phyloP scores from a whole-genome alignment of 306 rosid species.

The Casuarina cunninghamiana region DNA sequence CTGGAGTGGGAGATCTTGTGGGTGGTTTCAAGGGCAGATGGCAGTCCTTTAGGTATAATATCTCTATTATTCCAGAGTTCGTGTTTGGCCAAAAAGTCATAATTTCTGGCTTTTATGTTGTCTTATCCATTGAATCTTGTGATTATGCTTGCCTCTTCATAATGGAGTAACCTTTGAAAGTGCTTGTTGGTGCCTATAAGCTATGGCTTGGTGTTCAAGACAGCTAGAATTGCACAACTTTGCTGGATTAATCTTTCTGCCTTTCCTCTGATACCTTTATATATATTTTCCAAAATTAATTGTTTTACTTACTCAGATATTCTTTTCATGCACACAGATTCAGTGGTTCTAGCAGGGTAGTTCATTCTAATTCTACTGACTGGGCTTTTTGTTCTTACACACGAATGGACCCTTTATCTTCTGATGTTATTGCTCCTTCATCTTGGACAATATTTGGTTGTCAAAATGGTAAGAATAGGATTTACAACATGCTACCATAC shows the following conservation, averaged over 20 bases:
- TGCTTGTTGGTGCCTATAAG: background rate
- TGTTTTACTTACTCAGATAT: background rate
- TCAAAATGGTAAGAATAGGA: slow-evolving; percentile 65
- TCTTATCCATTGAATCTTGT: background rate
- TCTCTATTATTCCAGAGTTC: background rate
- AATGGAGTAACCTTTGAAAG: background rate
- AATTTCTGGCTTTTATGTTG: background rate
- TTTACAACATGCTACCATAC: slow-evolving; percentile 24
- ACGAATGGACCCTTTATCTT: slow-evolving; percentile 54
- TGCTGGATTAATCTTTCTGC: background rate
- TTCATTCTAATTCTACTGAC: slow-evolving; percentile 48
- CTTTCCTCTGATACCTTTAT: background rate
- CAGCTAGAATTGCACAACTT: background rate
- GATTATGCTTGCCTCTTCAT: background rate
- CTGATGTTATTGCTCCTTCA: slow-evolving; percentile 86
- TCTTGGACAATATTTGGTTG: slow-evolving; percentile 94
- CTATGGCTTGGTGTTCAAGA: background rate
- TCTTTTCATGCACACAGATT: slow-evolving; percentile 43
- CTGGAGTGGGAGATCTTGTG: slow-evolving; percentile 38
- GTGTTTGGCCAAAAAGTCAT: background rate
- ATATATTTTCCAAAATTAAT: background rate
- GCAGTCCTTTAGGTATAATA: slow-evolving; percentile 54
- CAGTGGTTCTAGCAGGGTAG: slow-evolving; percentile 48
- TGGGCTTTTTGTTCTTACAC: slow-evolving; percentile 43
- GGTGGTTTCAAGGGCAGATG: slow-evolving; percentile 41